A percentile compares a stretch with the other conserved stretches of the same genome.
Conservation (phyloP, 768 basidiomycete species). For the Naganishia antarctica region DNA sequence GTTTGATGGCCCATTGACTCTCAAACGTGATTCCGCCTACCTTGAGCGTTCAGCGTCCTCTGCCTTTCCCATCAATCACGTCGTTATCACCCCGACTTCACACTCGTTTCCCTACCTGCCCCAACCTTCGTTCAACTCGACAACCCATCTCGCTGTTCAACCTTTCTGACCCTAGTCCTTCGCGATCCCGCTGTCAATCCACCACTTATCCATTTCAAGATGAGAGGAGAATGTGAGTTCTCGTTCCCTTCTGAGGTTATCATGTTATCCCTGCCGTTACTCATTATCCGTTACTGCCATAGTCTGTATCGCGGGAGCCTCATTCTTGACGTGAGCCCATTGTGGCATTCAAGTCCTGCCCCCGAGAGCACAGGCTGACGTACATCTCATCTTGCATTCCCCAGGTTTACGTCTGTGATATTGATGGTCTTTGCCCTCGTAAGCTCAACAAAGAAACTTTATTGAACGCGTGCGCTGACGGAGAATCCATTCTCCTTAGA, state of each 20-base stretch:
- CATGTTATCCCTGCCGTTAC: background rate
- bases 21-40: too few relatives aligned
- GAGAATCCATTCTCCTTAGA: conserved; percentile 17
- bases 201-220: too few relatives aligned
- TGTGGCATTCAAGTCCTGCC: background rate
- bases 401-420: conserved; percentile 35
- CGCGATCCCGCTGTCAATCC: too few relatives aligned
- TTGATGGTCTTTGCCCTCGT: conserved; percentile 43
- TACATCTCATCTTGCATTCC: background rate
- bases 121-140: too few relatives aligned
- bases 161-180: too few relatives aligned
- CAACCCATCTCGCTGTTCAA: too few relatives aligned
- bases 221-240: conserved; percentile 28
- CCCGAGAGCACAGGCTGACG: background rate
- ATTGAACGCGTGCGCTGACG: background rate
- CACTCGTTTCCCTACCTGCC: too few relatives aligned
- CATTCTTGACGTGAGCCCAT: conserved; percentile 30
- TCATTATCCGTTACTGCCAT: background rate
- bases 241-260: background rate
- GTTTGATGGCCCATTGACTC: too few relatives aligned
- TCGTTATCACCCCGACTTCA: too few relatives aligned
- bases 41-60: too few relatives aligned
- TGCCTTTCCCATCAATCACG: too few relatives aligned
- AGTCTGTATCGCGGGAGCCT: conserved; percentile 46
- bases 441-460: background rate